Evolutionary conservation across 768 basidiomycete genomes (phyloP).

Genomic region (Suillus cothurnatus): DNA sequence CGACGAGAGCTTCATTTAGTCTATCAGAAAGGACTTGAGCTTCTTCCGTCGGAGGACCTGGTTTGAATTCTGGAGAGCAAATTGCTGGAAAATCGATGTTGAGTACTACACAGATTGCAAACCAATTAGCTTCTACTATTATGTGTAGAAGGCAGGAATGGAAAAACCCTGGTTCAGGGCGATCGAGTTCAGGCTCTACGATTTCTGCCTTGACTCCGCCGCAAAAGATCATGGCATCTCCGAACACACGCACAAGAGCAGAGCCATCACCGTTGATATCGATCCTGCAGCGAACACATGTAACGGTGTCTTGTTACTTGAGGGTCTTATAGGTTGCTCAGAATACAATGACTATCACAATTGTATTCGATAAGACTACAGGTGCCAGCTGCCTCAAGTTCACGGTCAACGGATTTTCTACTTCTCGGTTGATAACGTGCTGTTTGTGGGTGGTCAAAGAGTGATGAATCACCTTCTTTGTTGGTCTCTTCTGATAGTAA

Average conservation of each 20-base stretch:
- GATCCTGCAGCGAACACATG: constrained; percentile 58
- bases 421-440: too few species aligned
- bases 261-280: constrained; percentile 91
- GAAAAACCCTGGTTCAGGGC: constrained; percentile 69
- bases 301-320: too few species aligned
- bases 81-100: constrained; percentile 94
- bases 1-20: constrained; percentile 73
- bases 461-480: too few species aligned
- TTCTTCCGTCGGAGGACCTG: constrained; percentile 93
- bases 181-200: constrained; percentile 83
- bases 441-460: too few species aligned
- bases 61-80: constrained; percentile 92
- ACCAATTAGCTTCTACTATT: neutral
- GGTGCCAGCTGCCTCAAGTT: too few species aligned
- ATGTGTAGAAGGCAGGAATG: neutral
- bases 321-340: too few species aligned
- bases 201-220: constrained; percentile 97
- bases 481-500: too few species aligned
- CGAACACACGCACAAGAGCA: constrained; percentile 85
- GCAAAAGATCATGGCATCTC: constrained; percentile 93
- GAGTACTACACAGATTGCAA: constrained; percentile 59
- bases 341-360: too few species aligned
- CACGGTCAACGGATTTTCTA: too few species aligned
- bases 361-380: too few species aligned
- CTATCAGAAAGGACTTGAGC: constrained; percentile 89